Evolutionary conservation across 371 early-diverging fungal genomes (phyloP).

Genomic region (Phascolomyces articulosus): DNA sequence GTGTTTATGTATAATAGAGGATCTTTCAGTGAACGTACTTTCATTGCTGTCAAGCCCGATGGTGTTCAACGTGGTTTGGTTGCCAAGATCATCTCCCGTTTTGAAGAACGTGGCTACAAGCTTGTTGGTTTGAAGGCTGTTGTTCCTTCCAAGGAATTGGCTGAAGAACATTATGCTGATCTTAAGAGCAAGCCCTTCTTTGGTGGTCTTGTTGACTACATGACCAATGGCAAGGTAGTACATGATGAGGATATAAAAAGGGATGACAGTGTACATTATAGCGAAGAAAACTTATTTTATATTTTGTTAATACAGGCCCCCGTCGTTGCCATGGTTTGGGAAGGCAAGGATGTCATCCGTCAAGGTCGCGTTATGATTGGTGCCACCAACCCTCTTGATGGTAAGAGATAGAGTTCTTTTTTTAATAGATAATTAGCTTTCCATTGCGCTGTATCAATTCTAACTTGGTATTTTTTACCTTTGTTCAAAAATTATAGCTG

Average conservation of each 20-base stretch:
- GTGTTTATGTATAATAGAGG: constrained; percentile 40
- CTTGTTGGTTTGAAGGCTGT: constrained; percentile 57
- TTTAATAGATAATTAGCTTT: too few species aligned
- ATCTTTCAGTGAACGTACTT: constrained; percentile 76
- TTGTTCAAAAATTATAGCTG: constrained; percentile 38
- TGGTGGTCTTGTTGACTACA: constrained; percentile 78
- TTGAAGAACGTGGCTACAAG: constrained; percentile 80
- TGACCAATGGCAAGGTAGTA: constrained; percentile 52
- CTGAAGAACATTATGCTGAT: constrained; percentile 92
- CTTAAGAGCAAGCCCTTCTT: constrained; percentile 88
- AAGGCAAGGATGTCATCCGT: constrained; percentile 90
- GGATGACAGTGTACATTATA: background rate
- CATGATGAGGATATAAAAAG: background rate
- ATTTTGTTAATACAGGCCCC: constrained; percentile 45
- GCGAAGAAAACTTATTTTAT: background rate
- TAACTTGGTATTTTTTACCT: too few species aligned
- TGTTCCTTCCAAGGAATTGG: constrained; percentile 67
- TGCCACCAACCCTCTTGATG: constrained; percentile 77
- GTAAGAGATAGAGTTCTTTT: background rate
- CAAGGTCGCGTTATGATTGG: constrained; percentile 91
- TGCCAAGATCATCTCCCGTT: constrained; percentile 83
- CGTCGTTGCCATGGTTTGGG: constrained; percentile 83
- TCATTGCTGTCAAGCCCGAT: constrained; percentile 82
- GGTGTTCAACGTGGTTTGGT: constrained; percentile 85
- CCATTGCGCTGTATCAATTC: too few species aligned